Base-by-base conservation (phyloP, 495 filamentous ascomycete species). In the Xylaria venustula region DNA sequence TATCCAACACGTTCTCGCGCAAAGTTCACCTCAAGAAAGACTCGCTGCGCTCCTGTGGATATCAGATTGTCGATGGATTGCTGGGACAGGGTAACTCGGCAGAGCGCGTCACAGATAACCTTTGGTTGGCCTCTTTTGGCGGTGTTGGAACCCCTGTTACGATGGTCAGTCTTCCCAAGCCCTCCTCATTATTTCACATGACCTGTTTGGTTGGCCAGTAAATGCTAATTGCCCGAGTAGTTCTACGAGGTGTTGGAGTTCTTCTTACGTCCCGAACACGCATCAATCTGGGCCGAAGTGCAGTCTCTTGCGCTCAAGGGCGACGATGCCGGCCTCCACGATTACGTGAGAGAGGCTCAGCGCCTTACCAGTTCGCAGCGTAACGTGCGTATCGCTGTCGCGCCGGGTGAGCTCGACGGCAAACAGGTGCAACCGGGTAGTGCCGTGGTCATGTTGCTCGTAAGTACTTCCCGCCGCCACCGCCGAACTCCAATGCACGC, bases 201-300 rank as follows among this genome's bases (percentile, higher is more conserved):
- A 11, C 37, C 37, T 3, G 15, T 40, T 15, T 11, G 14, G 37
- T 11, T 8, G 37, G 37, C 3, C 9, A 15, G 34, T 42, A 11
- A 44, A 44, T 44, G 45, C 64, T 67, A 72, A 66, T 64, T 58
- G 0, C 15, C 30, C 17, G 14, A 17, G 12, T 68, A 78, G 73
- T 75, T 79, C 40, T 68, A 73, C 17, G 75, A 81, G 71, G 54
- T 83, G 41, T 61, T 82, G 65, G 72, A 72, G 30, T 72, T 67
- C 60, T 72, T 74, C 70, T 68, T 85, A 11, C 69, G 73, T 6
- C 69, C 71, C 28, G 72, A 74, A 17, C 80, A 80, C 34, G 69
- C 74, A 7, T 60, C 67, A 32, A 77, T 85, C 68, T 81, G 83
- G 69, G 64, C 72, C 7, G 70, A 79, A 36, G 78, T 86, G 34